phyloP scores from a whole-genome alignment of 202 grass and related monocot genomes.

The Zizania palustris region DNA sequence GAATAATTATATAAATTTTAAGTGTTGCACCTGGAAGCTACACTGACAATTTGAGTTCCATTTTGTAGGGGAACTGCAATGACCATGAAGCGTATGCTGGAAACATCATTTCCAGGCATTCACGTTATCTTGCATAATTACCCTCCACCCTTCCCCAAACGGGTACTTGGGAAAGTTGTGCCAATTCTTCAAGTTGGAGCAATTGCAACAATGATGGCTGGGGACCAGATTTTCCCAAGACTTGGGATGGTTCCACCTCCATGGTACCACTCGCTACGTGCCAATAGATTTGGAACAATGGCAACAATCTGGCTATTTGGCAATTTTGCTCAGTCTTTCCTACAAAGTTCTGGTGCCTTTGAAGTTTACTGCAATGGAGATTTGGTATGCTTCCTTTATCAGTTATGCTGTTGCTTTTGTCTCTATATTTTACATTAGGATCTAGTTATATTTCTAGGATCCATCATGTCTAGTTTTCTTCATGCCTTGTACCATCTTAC shows the following conservation, averaged over 20 bases:
- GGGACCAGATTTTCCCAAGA: conserved; percentile 93
- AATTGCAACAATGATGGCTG: conserved; percentile 75
- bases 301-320: conserved; percentile 86
- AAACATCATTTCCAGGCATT: conserved; percentile 85
- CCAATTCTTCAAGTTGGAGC: conserved; percentile 87
- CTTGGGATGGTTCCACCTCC: conserved; percentile 80
- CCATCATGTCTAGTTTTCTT: neutral
- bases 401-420: neutral
- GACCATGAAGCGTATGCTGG: conserved; percentile 92
- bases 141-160: conserved; percentile 83
- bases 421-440: neutral
- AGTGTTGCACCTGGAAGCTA: conserved; percentile 4
- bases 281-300: conserved; percentile 96
- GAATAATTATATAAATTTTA: neutral
- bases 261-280: conserved; percentile 63
- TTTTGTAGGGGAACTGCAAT: conserved; percentile 82
- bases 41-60: conserved; percentile 18
- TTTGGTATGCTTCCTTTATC: conserved; percentile 56
- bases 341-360: conserved; percentile 95
- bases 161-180: conserved; percentile 74
- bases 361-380: conserved; percentile 96
- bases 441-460: neutral
- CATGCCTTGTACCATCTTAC: neutral
- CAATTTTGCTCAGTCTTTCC: conserved; percentile 81
- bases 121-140: conserved; percentile 87